Conservation (phyloP, 164 flowering plant genomes). For the Platanus orientalis region DNA sequence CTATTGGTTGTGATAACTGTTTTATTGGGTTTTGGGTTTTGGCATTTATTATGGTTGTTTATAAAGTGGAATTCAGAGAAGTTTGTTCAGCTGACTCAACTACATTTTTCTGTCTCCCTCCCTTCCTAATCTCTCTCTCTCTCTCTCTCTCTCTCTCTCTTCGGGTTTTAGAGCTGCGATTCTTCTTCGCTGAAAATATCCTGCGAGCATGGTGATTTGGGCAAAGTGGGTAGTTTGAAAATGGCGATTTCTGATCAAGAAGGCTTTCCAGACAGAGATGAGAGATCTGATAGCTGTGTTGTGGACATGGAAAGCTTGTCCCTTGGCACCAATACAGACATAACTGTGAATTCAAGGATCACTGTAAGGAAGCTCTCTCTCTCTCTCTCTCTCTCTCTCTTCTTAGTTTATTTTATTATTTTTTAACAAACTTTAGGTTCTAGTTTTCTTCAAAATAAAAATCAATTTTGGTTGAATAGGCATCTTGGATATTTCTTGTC, state of each 20-base stretch:
- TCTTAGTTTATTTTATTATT: not conserved
- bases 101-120: too few species aligned
- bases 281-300: conserved; percentile 42
- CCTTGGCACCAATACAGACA: conserved; percentile 26
- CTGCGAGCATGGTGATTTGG: conserved; percentile 15
- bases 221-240: conserved; percentile 7
- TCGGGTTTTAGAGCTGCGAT: conserved; percentile 15
- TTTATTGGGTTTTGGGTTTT: conserved; percentile 13
- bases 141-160: not conserved
- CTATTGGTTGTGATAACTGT: conserved; percentile 7
- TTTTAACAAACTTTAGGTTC: too few species aligned
- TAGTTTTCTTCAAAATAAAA: not conserved
- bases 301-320: conserved; percentile 54
- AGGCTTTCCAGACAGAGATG: conserved; percentile 20
- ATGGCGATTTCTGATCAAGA: conserved; percentile 32
- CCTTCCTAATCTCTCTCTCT: not conserved
- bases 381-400: not conserved
- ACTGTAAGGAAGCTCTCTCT: conserved; percentile 44
- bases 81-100: not conserved
- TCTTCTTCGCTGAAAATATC: conserved; percentile 4
- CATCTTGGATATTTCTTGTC: too few species aligned
- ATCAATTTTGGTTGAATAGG: too few species aligned
- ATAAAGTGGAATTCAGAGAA: too few species aligned
- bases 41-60: too few species aligned
- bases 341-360: conserved; percentile 38